phyloP scores from a whole-genome alignment of 2,329 filamentous ascomycete genomes.

The Diaporthe sp. region DNA sequence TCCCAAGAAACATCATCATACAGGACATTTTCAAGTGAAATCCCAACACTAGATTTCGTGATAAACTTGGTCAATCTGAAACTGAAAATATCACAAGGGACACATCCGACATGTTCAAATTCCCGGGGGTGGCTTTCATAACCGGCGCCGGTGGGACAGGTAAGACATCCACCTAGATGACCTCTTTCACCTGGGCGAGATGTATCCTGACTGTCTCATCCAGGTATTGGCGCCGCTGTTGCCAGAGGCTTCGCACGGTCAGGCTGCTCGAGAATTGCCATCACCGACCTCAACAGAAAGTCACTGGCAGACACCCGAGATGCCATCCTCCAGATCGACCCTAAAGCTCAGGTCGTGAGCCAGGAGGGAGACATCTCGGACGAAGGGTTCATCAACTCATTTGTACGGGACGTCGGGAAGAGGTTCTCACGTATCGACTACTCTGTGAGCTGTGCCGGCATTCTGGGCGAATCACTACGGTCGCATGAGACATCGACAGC shows the following conservation, averaged over 20 bases:
- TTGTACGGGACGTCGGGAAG: conserved; percentile 51
- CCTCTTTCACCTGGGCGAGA: background rate
- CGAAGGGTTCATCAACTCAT: conserved; percentile 57
- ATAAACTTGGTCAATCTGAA: background rate
- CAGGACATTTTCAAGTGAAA: background rate
- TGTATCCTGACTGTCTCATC: background rate
- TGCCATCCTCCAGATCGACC: conserved; percentile 51
- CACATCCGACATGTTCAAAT: conserved; percentile 23
- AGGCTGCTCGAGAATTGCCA: conserved; percentile 65
- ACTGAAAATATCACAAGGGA: background rate
- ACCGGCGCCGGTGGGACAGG: conserved; percentile 64
- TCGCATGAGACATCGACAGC: conserved; percentile 61
- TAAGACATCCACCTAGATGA: conserved; percentile 43
- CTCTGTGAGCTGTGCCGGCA: conserved; percentile 68
- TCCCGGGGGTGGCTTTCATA: conserved; percentile 53
- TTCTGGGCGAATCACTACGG: conserved; percentile 58
- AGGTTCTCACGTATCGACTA: conserved; percentile 67
- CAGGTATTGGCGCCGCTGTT: conserved; percentile 70
- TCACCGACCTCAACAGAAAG: conserved; percentile 64
- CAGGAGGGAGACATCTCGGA: conserved; percentile 63
- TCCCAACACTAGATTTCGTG: fast-evolving
- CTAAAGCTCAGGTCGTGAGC: conserved; percentile 51
- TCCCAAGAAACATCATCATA: background rate
- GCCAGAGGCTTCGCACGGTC: conserved; percentile 63
- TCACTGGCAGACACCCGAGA: conserved; percentile 55